A percentile compares a stretch with the other conserved stretches of the same genome.
These are phyloP conservation scores for Rhodotorula sp. DNA, from an alignment of 1,284 basidiomycete genomes.

Conservation along the genomic window DNA sequence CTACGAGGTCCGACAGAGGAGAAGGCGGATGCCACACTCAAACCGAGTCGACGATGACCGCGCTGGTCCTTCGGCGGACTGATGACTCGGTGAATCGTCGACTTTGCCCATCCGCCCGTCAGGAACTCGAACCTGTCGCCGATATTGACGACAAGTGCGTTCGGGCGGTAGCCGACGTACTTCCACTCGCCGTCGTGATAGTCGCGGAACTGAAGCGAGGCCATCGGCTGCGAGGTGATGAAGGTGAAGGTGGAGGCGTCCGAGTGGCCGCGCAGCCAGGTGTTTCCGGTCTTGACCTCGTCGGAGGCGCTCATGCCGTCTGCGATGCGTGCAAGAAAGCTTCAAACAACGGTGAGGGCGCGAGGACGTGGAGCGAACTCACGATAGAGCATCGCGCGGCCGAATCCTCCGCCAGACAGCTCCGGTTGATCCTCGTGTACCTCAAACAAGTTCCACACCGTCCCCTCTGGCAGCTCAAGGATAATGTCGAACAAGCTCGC, in stretches of 20 bases:
- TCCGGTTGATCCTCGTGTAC: slow-evolving; percentile 13
- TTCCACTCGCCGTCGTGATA: slow-evolving; percentile 25
- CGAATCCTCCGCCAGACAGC: slow-evolving; percentile 14
- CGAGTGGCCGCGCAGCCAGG: slow-evolving; percentile 16
- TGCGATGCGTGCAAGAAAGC: neutral
- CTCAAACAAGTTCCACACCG: slow-evolving; percentile 7
- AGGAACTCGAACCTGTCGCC: slow-evolving; percentile 25
- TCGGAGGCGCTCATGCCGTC: slow-evolving; percentile 15
- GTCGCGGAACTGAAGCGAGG: slow-evolving; percentile 24
- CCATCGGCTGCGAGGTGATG: slow-evolving; percentile 25
- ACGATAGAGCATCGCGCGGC: slow-evolving; percentile 20
- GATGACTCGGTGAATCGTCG: slow-evolving; percentile 49
- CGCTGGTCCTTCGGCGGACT: slow-evolving; percentile 47
- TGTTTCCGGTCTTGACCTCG: slow-evolving; percentile 9
- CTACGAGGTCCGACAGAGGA: too few species aligned
- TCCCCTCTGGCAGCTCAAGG: slow-evolving; percentile 23
- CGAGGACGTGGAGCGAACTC: neutral
- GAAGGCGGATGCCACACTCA: slow-evolving; percentile 26
- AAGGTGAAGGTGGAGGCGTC: slow-evolving; percentile 25
- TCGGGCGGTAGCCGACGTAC: slow-evolving; percentile 19
- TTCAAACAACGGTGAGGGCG: too few species aligned
- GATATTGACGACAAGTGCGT: slow-evolving; percentile 29
- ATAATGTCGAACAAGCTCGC: slow-evolving; percentile 20
- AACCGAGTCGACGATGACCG: slow-evolving; percentile 46
- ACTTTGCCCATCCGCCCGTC: slow-evolving; percentile 20